Evolutionary conservation across 2,329 filamentous ascomycete genomes (phyloP).

Genomic region (Juglanconis sp.): DNA sequence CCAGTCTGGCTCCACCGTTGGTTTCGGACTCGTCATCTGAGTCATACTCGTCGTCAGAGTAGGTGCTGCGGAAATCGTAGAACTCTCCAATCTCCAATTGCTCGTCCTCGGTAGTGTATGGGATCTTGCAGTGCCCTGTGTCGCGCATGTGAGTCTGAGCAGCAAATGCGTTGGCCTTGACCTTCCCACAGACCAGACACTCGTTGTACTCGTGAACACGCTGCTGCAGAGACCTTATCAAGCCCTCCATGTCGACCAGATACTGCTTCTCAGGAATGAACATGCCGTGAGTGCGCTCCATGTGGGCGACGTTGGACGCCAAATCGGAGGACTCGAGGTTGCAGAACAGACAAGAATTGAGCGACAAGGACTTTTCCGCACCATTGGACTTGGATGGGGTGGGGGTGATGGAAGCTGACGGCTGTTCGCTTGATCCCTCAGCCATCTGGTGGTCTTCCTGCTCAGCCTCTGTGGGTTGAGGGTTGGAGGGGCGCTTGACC

Average conservation of each 20-base stretch:
- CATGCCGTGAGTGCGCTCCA: constrained; percentile 91
- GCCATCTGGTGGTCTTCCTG: constrained; percentile 46
- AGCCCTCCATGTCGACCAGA: constrained; percentile 75
- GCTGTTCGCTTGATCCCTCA: constrained; percentile 36
- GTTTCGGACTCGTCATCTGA: constrained; percentile 47
- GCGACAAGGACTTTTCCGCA: constrained; percentile 31
- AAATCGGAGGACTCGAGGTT: constrained; percentile 77
- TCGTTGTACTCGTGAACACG: constrained; percentile 79
- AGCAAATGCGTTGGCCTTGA: constrained; percentile 73
- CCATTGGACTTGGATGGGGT: constrained; percentile 28
- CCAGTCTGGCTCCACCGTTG: constrained; percentile 66
- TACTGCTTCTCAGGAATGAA: constrained; percentile 90
- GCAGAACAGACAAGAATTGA: constrained; percentile 80
- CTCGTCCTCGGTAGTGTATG: constrained; percentile 82
- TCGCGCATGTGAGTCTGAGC: constrained; percentile 97
- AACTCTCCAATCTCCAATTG: constrained; percentile 93
- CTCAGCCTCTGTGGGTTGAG: constrained; percentile 38
- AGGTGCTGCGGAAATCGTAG: constrained; percentile 95
- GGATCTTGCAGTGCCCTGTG: constrained; percentile 94
- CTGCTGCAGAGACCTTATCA: constrained; percentile 73
- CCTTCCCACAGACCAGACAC: constrained; percentile 84
- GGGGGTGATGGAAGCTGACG: constrained; percentile 21
- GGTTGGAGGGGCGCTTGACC: constrained; percentile 53
- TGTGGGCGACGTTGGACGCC: constrained; percentile 77
- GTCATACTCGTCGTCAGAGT: constrained; percentile 75